Base-by-base conservation (phyloP, 2,329 filamentous ascomycete genomes). In the Aspergillus intermedius region DNA sequence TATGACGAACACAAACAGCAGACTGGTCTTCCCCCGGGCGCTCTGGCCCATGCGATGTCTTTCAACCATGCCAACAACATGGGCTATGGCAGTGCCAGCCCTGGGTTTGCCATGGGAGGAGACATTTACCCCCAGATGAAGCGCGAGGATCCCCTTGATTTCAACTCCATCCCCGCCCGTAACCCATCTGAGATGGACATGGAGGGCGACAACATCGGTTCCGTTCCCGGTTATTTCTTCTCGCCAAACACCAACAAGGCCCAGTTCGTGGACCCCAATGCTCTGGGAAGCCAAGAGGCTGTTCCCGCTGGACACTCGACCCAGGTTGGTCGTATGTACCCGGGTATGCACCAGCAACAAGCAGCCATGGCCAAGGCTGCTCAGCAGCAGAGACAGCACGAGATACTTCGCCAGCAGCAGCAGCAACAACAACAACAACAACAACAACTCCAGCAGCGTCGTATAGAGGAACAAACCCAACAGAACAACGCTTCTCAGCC, bases 1-100 rank as follows among this genome's bases (percentile, higher is more conserved):
- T 97, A 97, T 76, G 88, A 90, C 62, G 83, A 88, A 64, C 94
- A 96, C 75, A 88, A 89, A 74, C 93, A 98, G 68, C 91, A 96
- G 75, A 96, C 93, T 3, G 90, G 91, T 54, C 83, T 96, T 25
- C 88, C 93, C 0, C 85, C 88, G 1, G 90, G 90, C 53, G 91
- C 89, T 46, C 76, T 93, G 54, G 83, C 86, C 39, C 87, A 82
- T 69, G 87, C 91, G 10, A 80, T 93, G 64, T 86, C 87, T 32
- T 80, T 93, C 60, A 90, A 87, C 67, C 78, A 86, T 63, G 72
- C 71, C 54, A 78, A 57, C 42, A 62, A 64, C 4, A 67, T 73
- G 57, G 60, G 64, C 30, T 71, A 68, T 53, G 62, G 61, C 45
- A 62, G 61, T 28, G 60, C 61, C 25, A 66, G 61, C 47, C 63